Conservation (phyloP, 2,329 filamentous ascomycete species). For the Sporothrix variecibatus region DNA sequence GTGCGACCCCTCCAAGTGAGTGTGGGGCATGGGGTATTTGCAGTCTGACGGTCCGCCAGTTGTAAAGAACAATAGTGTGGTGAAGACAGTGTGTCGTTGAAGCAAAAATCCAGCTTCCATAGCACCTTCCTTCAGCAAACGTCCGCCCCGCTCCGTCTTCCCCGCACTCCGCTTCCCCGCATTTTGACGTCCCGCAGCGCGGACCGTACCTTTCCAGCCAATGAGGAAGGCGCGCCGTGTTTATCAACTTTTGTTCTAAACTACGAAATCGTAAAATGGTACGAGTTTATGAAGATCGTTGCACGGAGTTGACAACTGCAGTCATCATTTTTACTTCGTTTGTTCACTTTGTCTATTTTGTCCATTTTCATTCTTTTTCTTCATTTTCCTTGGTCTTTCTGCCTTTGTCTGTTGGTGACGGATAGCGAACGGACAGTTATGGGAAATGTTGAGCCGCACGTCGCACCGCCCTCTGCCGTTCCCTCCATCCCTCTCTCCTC, state of each 20-base stretch:
- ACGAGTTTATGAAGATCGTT: background rate
- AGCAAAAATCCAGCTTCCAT: background rate
- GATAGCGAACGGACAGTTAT: background rate
- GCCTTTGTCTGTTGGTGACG: background rate
- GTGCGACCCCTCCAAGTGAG: background rate
- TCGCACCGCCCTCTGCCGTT: background rate
- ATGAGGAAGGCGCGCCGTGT: background rate
- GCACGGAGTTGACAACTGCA: background rate
- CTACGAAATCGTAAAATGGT: background rate
- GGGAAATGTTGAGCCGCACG: background rate
- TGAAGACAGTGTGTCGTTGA: no score
- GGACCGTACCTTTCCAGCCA: background rate
- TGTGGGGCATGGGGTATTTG: background rate
- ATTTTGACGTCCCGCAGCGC: background rate
- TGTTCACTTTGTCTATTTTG: background rate
- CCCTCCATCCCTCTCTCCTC: background rate
- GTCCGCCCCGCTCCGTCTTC: background rate
- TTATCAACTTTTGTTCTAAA: background rate
- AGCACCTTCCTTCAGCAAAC: background rate
- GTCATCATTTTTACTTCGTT: background rate
- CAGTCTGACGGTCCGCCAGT: background rate
- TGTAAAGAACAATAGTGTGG: no score
- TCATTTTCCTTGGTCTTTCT: background rate
- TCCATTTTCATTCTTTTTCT: background rate
- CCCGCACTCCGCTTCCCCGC: background rate